Base-by-base conservation (phyloP, 2,329 filamentous ascomycete species). In the Penicillium decumbens region DNA sequence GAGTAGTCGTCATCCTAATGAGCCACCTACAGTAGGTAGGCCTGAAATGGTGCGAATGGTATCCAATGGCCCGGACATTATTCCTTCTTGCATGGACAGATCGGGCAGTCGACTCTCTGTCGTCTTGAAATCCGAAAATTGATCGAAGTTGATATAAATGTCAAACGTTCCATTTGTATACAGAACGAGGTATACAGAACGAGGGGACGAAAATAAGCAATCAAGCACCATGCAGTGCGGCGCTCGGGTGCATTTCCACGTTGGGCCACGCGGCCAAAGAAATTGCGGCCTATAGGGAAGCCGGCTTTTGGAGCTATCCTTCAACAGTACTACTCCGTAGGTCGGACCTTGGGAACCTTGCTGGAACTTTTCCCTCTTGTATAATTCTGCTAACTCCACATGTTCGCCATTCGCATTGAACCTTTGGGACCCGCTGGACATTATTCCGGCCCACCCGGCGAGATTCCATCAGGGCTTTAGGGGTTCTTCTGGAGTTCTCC, bases 211-310 rank as follows among this genome's bases (percentile, higher is more conserved):
- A 10, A 18, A 9, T 37, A 23, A 37, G 33, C 8, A 37, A 18
- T 37, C 38, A 29, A 28, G 42, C 42, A 23, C 42, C 32, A 41
- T 48, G 46, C 20, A 25, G 41, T 43, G 27, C 33, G 32, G 44
- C n/a, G 44, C n/a, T 6, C 20, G 18, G 29, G 18, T 23, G 45
- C 48, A 47, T 46, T 58, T 53, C 46, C 56, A 49, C 35, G 46
- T 57, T 54, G 28, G 44, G 52, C 52, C 43, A 52, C 45, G 45
- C 42, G 45, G 51, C 45, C 44, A 32, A 29, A 27, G 7, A 28
- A 28, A 37, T 28, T 20, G 3, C 9, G 35, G 27, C 24, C 13
- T 12, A 40, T 25, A 15, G 38, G 15, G 23, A 12, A 23, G 23
- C 27, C 23, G 1, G 8, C 27, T 28, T 9, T 13, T n/a, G 10